A percentile compares a stretch with the other conserved stretches of the same genome.
phyloP scores from a whole-genome alignment of 2,329 filamentous ascomycete genomes.

The Cladosporium sp. region DNA sequence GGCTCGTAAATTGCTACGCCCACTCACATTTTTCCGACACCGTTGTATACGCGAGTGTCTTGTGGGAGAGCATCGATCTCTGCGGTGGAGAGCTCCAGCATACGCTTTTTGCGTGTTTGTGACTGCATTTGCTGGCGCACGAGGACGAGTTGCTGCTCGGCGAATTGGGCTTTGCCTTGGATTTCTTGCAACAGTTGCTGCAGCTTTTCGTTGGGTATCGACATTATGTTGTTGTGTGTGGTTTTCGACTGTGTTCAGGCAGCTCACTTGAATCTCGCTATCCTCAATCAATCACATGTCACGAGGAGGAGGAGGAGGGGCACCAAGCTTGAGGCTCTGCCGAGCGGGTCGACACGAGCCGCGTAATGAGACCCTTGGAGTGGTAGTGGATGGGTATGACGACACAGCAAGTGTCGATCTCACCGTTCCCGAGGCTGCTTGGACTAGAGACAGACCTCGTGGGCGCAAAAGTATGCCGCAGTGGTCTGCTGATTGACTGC shows the following conservation, averaged over 20 bases:
- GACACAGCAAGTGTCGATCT: neutral
- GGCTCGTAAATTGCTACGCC: neutral
- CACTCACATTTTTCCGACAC: constrained; percentile 88
- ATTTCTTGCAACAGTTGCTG: constrained; percentile 97
- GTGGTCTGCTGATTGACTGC: constrained; percentile 12
- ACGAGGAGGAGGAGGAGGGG: neutral
- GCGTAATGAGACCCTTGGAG: neutral
- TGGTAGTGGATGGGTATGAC: neutral
- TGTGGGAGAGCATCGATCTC: constrained; percentile 76
- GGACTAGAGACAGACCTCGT: neutral
- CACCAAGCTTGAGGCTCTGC: constrained; percentile 8
- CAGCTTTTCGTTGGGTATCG: constrained; percentile 88
- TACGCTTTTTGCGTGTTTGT: constrained; percentile 85
- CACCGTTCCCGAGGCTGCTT: neutral
- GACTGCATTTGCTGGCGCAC: constrained; percentile 79
- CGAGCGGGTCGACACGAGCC: neutral
- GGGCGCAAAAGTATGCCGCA: constrained; percentile 4
- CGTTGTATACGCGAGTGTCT: constrained; percentile 84
- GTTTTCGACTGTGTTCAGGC: constrained; percentile 11
- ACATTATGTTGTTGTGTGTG: constrained; percentile 57
- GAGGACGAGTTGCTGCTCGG: constrained; percentile 88
- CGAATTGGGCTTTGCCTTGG: constrained; percentile 80
- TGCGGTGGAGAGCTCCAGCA: constrained; percentile 81
- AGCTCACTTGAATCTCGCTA: neutral
- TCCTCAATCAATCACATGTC: constrained; percentile 13